Base-by-base conservation (phyloP, 306 rosid genomes). In the Carpinus viminea region DNA sequence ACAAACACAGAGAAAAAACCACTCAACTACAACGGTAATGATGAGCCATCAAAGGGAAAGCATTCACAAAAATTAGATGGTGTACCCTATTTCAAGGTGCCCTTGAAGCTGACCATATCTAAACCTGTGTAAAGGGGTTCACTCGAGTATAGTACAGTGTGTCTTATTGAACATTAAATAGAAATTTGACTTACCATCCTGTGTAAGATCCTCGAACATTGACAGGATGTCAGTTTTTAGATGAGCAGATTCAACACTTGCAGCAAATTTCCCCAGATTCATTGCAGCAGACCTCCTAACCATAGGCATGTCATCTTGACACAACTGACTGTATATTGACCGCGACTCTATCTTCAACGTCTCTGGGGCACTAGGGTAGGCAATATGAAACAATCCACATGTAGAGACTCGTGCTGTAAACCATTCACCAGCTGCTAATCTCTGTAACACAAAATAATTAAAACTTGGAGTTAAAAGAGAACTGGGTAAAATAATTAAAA, bases 271-370 rank as follows among this genome's bases (percentile, higher is more conserved):
- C 79, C 98, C 98, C 61, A 95, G 92, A 78, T 93, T 95, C 79
- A 97, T 83, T 76, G 98, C 98, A 78, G 98, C 98, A 72, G 98
- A 95, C 85, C 98, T 91, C 93, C 98, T 92, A 80, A 95, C 98
- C 98, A 95, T 95, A 34, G 98, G 98, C 98, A 93, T 92, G 86
- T 95, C 98, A 85, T 95, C 98, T 88, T 91, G 98, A 88, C 98
- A 95, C 86, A 93, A 85, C 72, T 95, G 98, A 80, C 88, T 88
- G 87, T 95, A 95, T 61, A 88, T 86, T 59, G 98, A 86, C 73
- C 98, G 89, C 73, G 92, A 80, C 80, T 95, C 98, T 8, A 93
- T 83, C 91, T 91, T 95, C 72, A 87, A 80, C 16, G 83, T 74
- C 53, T 95, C 98, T 20, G 93, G 89, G 26, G 98, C 98, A 78